Evolutionary conservation across 257 asterid genomes (phyloP), one percentile per base, ranked within the genome.

Genomic region (Nicotiana attenuata): DNA sequence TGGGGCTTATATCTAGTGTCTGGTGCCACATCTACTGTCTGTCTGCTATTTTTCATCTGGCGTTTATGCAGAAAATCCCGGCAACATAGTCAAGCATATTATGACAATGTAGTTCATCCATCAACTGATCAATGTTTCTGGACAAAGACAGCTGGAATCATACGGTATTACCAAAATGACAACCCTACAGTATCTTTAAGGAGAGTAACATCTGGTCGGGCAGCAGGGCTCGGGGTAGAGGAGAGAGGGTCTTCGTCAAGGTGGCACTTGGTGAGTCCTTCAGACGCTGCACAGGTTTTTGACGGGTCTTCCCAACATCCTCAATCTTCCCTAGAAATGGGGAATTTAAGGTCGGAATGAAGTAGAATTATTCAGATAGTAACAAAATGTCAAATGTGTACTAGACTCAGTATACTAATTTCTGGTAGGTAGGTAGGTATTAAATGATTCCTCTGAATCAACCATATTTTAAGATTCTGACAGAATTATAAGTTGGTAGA

Each of bases 1-100:
- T 88, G 89, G 90, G 86, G 73, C 3, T 79, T 88, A 59, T 88
- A 79, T 82, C 85, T 88, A 17, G 24, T 88, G 19, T 85, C 86
- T 41, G 79, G 77, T 76, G 64, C 29, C 52, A 76, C 83, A 52
- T 79, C 90, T n/a, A 84, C 89, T 10, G 8, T 85, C 6, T 85
- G 86, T 77, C 65, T 85, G 56, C 33, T 88, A 19, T 38, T 82
- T 71, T 88, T 76, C 65, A 10, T 84, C 11, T 20, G 11, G 22
- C 86, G 69, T 19, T 14, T 11, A 31, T 47, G 38, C 63, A 84
- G 56, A 80, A 59, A 35, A n/a, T 28, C 76, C 10, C 22, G 14
- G 47, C 35, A 53, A 52, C 29, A 31, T 20, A 66, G 33, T 19
- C 56, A 29, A 28, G 50, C 53, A 10, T 45, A 35, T 71, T 56